Evolutionary conservation across 2,329 filamentous ascomycete species (phyloP).

Genomic region (Arthrobotrys conoides): DNA sequence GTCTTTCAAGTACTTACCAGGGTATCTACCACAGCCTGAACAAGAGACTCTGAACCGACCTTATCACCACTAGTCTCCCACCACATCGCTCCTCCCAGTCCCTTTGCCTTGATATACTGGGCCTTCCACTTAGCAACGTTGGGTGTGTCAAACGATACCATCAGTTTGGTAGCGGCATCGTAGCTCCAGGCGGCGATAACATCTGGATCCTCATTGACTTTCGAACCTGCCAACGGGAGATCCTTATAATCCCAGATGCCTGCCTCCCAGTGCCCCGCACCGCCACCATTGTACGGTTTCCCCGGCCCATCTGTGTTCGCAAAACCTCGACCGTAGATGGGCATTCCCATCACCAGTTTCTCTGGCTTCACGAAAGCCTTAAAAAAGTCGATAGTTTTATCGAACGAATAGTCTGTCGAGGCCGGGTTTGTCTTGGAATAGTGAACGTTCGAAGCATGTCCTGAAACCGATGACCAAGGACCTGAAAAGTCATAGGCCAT

Average conservation of each 20-base stretch:
- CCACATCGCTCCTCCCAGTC: constrained; percentile 95
- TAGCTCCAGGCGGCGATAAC: constrained; percentile 84
- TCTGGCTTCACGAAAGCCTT: constrained; percentile 71
- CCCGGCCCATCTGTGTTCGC: constrained; percentile 83
- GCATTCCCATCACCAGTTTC: constrained; percentile 93
- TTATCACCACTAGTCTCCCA: constrained; percentile 91
- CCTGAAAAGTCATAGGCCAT: constrained; percentile 94
- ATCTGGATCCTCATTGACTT: constrained; percentile 75
- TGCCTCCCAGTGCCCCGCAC: constrained; percentile 85
- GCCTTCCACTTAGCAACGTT: constrained; percentile 79
- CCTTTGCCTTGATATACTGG: constrained; percentile 76
- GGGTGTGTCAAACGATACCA: constrained; percentile 85
- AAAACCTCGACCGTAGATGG: constrained; percentile 90
- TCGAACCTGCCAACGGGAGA: constrained; percentile 77
- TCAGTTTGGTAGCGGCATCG: constrained; percentile 73
- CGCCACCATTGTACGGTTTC: constrained; percentile 77
- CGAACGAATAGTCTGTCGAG: constrained; percentile 83
- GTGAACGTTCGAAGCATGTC: constrained; percentile 86
- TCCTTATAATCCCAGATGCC: constrained; percentile 92
- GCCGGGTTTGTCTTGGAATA: constrained; percentile 72
- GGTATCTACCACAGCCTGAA: constrained; percentile 40
- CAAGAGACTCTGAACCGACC: constrained; percentile 53
- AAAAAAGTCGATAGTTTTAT: constrained; percentile 80
- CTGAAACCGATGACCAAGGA: constrained; percentile 80
- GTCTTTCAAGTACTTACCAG: constrained; percentile 30